These are phyloP conservation scores for Phoma sp. DNA, from an alignment of 2,329 filamentous ascomycete genomes.

Conservation along the genomic window DNA sequence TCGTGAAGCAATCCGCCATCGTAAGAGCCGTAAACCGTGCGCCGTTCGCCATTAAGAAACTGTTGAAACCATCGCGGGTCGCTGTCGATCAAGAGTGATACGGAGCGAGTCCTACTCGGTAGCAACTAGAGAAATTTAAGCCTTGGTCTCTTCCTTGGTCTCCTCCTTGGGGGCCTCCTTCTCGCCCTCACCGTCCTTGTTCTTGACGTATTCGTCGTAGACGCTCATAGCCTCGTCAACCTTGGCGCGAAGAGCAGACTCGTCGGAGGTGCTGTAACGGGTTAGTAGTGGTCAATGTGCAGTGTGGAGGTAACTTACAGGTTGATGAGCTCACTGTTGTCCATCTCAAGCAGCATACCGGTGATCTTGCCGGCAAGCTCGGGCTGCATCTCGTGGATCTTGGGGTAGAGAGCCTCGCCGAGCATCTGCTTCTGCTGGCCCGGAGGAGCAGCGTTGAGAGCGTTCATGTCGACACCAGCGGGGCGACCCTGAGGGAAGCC, in stretches of 20 bases:
- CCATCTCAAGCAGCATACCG: constrained; percentile 99
- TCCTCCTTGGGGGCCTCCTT: constrained; percentile 52
- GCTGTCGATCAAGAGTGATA: constrained; percentile 36
- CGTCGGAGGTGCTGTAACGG: constrained; percentile 80
- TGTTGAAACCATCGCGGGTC: constrained; percentile 37
- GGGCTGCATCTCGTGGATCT: constrained; percentile 93
- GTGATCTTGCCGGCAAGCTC: constrained; percentile 99
- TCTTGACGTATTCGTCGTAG: constrained; percentile 97
- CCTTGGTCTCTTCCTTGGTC: constrained; percentile 56
- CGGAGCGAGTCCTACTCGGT: constrained; percentile 40
- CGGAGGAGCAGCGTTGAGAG: constrained; percentile 62
- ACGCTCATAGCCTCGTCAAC: constrained; percentile 96
- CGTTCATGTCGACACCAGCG: constrained; percentile 58
- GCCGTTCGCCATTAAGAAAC: constrained; percentile 47
- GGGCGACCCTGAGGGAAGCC: constrained; percentile 45
- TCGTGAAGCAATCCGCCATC: constrained; percentile 44
- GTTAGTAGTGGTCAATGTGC: constrained; percentile 36
- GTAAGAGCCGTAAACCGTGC: constrained; percentile 41
- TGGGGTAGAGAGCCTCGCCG: constrained; percentile 96
- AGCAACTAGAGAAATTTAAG: constrained; percentile 44
- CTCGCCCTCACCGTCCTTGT: constrained; percentile 61
- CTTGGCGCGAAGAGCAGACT: constrained; percentile 88
- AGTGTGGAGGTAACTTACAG: constrained; percentile 72
- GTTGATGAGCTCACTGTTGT: constrained; percentile 90
- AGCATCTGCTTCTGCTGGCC: constrained; percentile 98